Evolutionary conservation across 371 early-diverging fungal species (phyloP).

Genomic region (Apophysomyces variabilis): DNA sequence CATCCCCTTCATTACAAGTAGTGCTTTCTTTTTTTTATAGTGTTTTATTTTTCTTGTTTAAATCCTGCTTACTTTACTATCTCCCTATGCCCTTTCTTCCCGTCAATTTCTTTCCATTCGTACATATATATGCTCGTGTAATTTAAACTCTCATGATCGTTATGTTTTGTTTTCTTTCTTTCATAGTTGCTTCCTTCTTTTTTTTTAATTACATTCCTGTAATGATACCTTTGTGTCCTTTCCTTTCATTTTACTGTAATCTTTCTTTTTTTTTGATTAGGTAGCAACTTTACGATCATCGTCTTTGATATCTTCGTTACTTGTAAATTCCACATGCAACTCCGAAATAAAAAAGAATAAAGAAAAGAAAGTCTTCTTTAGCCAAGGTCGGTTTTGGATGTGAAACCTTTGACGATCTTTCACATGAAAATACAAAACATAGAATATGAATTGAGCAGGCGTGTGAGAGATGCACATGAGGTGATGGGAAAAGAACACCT

Average conservation of each 20-base stretch:
- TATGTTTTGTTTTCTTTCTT: not conserved
- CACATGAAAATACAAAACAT: not conserved
- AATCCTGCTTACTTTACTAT: conserved; percentile 11
- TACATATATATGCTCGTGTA: conserved; percentile 10
- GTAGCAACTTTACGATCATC: not conserved
- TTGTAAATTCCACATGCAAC: conserved; percentile 1
- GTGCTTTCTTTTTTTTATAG: conserved; percentile 13
- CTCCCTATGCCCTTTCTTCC: conserved; percentile 10
- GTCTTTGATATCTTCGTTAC: not conserved
- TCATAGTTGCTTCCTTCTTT: not conserved
- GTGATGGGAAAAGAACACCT: conserved; percentile 9
- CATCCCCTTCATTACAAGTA: conserved; percentile 13
- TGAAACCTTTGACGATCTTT: conserved; percentile 10
- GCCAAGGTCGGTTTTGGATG: not conserved
- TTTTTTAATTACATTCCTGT: conserved; percentile 1
- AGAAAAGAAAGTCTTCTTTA: not conserved
- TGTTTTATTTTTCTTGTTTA: conserved; percentile 9
- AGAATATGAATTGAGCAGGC: not conserved
- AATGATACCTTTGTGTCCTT: conserved; percentile 8
- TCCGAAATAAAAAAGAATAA: not conserved
- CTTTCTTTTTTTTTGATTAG: not conserved
- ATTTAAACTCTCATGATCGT: not conserved
- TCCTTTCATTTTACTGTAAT: conserved; percentile 3
- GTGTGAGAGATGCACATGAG: conserved; percentile 10
- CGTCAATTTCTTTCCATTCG: not conserved